A percentile compares a stretch with the other conserved stretches of the same genome.
Evolutionary conservation across 2,329 filamentous ascomycete genomes (phyloP).

Genomic region (Fusarium sp.): DNA sequence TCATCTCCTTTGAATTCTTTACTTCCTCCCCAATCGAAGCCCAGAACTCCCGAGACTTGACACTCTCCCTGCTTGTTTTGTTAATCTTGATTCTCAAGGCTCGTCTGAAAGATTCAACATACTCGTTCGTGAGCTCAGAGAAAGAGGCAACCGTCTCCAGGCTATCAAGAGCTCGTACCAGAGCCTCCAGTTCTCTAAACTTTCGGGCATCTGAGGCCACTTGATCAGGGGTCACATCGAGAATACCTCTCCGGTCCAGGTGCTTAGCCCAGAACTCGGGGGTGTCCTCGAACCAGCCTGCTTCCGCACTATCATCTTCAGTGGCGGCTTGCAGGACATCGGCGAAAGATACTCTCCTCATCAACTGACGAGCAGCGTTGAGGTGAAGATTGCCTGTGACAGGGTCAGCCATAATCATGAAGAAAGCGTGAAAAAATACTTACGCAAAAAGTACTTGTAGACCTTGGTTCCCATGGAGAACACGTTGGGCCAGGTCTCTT

Average conservation of each 20-base stretch:
- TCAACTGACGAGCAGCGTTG: constrained; percentile 65
- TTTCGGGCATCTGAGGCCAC: constrained; percentile 68
- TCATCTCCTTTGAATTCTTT: constrained; percentile 64
- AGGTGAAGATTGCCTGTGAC: constrained; percentile 61
- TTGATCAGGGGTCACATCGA: constrained; percentile 53
- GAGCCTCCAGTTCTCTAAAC: constrained; percentile 75
- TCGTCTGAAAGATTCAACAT: constrained; percentile 45
- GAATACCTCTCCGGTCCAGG: constrained; percentile 51
- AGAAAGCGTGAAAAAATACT: constrained; percentile 51
- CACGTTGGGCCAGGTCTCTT: constrained; percentile 77
- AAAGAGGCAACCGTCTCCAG: constrained; percentile 74
- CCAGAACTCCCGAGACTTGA: constrained; percentile 62
- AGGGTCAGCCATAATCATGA: constrained; percentile 13
- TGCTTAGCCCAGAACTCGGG: constrained; percentile 54
- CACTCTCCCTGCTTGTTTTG: constrained; percentile 42
- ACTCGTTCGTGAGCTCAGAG: constrained; percentile 65
- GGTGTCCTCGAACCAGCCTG: constrained; percentile 52
- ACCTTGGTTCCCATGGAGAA: constrained; percentile 76
- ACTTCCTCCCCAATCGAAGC: constrained; percentile 65
- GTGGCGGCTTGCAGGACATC: constrained; percentile 59
- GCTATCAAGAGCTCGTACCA: constrained; percentile 73
- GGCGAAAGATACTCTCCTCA: constrained; percentile 62
- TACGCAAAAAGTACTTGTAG: constrained; percentile 88
- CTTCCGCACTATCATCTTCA: constrained; percentile 52
- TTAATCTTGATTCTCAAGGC: constrained; percentile 42